Evolutionary conservation across 192 early-diverging fungal species (phyloP), one percentile per base, ranked within the genome.

Genomic region (Rhizoclosmatium globosum): DNA sequence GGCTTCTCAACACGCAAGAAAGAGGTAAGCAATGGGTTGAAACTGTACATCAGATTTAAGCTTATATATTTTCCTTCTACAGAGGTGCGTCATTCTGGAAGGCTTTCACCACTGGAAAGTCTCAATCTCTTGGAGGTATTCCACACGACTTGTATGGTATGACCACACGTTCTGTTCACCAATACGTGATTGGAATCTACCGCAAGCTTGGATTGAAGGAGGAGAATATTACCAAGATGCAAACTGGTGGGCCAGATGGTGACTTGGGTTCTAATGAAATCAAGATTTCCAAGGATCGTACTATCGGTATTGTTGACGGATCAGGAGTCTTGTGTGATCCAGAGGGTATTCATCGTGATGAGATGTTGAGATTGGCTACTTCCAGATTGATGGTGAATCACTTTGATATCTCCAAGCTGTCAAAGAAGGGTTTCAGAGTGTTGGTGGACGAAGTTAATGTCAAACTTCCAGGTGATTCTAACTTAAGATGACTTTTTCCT

Each of bases 101-200:
- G 90, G 96, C 97, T 41, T 99, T 99, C 90, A 99, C 97, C 47
- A 99, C 97, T 15, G 97, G 97, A 74, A 99, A 99, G 92, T 92
- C 90, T 80, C 97, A 98, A 87, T 87, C 92, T 6, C 82, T 99
- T 77, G 97, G 85, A 39, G 97, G 97, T 75, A 99, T 99, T 71
- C 97, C 97, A 59, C 97, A 99, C 87, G 97, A 99, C 82, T 88
- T 87, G 57, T 98, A 95, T 84, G 97, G 97, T 80, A 98, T 98
- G 97, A 99, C 97, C 53, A 99, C 97, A 2, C 94, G 97, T 78
- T 97, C 95, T 23, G 97, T 99, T 4, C 97, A 99, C 85, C 97
- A 99, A 87, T 99, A 98, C 86, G 97, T 98, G n/a, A 84, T 99
- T 57, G 97, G 97, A 80, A 97, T 99, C 84, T 93, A 96, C 77